Percentiles rank a stretch among this genome's conserved stretches.
Evolutionary conservation across 2,329 filamentous ascomycete genomes (phyloP).

Genomic region (Penicillium sp.): DNA sequence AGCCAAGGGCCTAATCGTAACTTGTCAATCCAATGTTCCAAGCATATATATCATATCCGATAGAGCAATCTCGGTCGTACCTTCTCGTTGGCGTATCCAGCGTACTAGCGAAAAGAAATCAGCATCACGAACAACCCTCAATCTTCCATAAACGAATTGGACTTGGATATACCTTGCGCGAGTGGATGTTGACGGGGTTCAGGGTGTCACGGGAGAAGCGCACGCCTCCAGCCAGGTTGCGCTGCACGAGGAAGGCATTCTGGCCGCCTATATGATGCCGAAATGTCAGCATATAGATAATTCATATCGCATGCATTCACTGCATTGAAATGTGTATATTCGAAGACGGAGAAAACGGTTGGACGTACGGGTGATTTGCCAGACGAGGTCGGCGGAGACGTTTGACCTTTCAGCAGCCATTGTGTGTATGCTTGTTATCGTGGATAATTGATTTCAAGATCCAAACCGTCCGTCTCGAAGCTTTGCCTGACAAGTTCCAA

Average conservation of each 20-base stretch:
- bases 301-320: background rate
- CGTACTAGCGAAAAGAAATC: slow-evolving; percentile 57
- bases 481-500: background rate
- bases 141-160: background rate
- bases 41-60: background rate
- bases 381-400: slow-evolving; percentile 87
- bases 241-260: slow-evolving; percentile 92
- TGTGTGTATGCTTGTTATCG: slow-evolving; percentile 18
- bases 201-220: slow-evolving; percentile 93
- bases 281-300: slow-evolving; percentile 16
- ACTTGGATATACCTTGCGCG: slow-evolving; percentile 67
- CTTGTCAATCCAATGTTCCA: slow-evolving; percentile 2
- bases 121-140: slow-evolving; percentile 16
- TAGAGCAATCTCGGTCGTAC: slow-evolving; percentile 46
- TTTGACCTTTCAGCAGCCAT: slow-evolving; percentile 58
- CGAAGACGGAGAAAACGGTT: background rate
- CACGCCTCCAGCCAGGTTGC: slow-evolving; percentile 70
- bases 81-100: slow-evolving; percentile 91
- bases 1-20: slow-evolving; percentile 67
- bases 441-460: background rate
- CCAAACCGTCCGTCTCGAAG: background rate
- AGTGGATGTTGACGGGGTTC: slow-evolving; percentile 89
- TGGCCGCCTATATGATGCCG: slow-evolving; percentile 61
- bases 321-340: background rate
- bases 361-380: slow-evolving; percentile 88